Percentiles rank a stretch among this genome's conserved stretches.
phyloP scores from a whole-genome alignment of 345 rosid genomes.

The Eutrema heterophyllum region DNA sequence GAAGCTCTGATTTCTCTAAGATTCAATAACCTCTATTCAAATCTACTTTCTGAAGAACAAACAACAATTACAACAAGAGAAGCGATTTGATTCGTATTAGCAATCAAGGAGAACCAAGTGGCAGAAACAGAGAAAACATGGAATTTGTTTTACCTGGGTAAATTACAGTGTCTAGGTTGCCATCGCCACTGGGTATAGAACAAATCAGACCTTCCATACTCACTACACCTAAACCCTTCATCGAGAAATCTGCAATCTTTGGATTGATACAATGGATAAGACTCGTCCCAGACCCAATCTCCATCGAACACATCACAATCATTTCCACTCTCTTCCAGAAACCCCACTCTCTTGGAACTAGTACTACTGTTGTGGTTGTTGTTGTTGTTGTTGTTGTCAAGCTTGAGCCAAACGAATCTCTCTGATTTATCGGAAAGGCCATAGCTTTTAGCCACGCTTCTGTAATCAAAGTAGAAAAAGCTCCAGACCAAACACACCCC shows the following conservation, averaged over 20 bases:
- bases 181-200: constrained; percentile 93
- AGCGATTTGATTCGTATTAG: neutral
- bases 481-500: constrained; percentile 50
- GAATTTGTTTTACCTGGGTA: constrained; percentile 61
- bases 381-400: constrained; percentile 20
- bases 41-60: neutral
- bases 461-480: constrained; percentile 71
- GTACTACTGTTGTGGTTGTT: neutral
- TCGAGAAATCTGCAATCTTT: constrained; percentile 84
- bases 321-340: constrained; percentile 49
- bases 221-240: constrained; percentile 79
- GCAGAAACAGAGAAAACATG: constrained; percentile 4
- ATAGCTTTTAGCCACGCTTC: constrained; percentile 45
- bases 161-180: constrained; percentile 80
- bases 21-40: neutral
- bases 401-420: constrained; percentile 59
- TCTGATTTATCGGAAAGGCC: constrained; percentile 47
- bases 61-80: neutral
- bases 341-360: constrained; percentile 47
- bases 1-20: neutral
- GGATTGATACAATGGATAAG: constrained; percentile 77
- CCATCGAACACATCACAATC: constrained; percentile 85
- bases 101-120: constrained; percentile 1
- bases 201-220: constrained; percentile 87
- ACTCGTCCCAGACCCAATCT: constrained; percentile 94